Conservation (phyloP, 805 yeast genomes). For the Starmerella ratchasimensis region DNA sequence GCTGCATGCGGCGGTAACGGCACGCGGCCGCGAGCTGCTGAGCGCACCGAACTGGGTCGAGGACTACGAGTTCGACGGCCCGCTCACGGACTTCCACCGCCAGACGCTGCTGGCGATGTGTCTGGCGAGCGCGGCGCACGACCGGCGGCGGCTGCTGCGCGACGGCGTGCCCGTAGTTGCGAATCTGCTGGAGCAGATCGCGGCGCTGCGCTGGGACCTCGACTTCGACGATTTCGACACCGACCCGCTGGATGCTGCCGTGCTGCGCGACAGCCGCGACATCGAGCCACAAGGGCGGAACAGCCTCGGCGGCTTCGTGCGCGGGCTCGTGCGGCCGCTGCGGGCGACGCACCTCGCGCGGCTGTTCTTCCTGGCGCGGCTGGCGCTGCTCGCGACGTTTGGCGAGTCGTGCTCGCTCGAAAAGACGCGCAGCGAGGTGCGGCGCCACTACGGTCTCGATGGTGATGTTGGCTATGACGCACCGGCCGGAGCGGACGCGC, state of each 20-base stretch:
- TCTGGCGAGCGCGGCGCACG: conserved; percentile 1
- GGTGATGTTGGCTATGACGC: too few species aligned
- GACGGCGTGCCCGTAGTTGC: conserved; percentile 7
- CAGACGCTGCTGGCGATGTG: conserved; percentile 9
- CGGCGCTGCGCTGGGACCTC: conserved; percentile 16
- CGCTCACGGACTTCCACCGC: conserved; percentile 1
- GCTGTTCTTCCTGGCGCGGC: conserved; percentile 9
- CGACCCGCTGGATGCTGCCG: background rate
- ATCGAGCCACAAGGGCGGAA: too few species aligned
- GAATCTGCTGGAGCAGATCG: conserved; percentile 8
- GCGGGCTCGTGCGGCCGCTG: background rate
- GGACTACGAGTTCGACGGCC: background rate
- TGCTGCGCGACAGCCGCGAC: background rate
- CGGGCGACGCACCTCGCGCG: conserved; percentile 2
- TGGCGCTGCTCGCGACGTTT: conserved; percentile 34
- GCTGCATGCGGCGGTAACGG: background rate
- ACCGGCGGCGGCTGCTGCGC: conserved; percentile 2
- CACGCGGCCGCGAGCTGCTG: background rate
- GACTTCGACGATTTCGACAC: conserved; percentile 5
- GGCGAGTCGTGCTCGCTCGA: conserved; percentile 39
- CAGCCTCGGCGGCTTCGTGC: background rate
- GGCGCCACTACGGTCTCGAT: conserved; percentile 30
- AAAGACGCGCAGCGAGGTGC: conserved; percentile 36
- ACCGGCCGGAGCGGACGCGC: background rate
- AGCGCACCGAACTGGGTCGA: background rate